These are phyloP conservation scores for Amylocystis lapponica DNA, from an alignment of 768 basidiomycete species.

Conservation along the genomic window DNA sequence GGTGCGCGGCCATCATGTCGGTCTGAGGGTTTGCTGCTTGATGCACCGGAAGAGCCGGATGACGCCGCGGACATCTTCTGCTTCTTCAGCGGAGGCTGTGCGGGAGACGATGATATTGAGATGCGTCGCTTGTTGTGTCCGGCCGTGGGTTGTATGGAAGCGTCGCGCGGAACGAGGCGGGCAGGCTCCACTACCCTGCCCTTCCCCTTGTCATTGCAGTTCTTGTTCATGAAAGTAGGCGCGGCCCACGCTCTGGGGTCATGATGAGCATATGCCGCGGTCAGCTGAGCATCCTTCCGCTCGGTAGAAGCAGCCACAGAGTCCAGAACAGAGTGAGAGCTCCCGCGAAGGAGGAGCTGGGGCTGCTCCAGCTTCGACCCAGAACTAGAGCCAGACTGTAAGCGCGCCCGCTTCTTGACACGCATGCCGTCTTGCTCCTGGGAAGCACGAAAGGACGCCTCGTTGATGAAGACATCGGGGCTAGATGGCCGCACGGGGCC, in stretches of 20 bases:
- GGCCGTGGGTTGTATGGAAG: neutral
- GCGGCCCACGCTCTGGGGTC: slow-evolving; percentile 12
- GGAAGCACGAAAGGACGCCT: slow-evolving; percentile 3
- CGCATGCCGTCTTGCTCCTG: neutral
- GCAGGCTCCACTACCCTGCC: neutral
- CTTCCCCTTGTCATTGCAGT: neutral
- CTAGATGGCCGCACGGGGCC: slow-evolving; percentile 4
- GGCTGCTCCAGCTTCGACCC: too few species aligned
- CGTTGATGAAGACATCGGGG: slow-evolving; percentile 12
- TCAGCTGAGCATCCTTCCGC: neutral
- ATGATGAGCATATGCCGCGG: neutral
- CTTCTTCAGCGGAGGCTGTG: neutral
- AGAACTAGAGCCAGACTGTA: neutral
- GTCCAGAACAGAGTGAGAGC: neutral
- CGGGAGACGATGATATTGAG: neutral
- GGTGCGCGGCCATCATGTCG: neutral
- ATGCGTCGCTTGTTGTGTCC: neutral
- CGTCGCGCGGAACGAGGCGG: neutral
- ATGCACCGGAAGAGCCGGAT: slow-evolving; percentile 2
- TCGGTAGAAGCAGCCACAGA: neutral
- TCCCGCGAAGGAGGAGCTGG: too few species aligned
- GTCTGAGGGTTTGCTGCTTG: neutral
- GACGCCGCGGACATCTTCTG: slow-evolving; percentile 1
- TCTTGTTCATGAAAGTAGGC: slow-evolving; percentile 13
- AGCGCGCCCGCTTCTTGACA: neutral